Percentiles rank a stretch among this genome's conserved stretches.
Conservation (phyloP, 2,329 filamentous ascomycete genomes). For the Xylariales sp. region DNA sequence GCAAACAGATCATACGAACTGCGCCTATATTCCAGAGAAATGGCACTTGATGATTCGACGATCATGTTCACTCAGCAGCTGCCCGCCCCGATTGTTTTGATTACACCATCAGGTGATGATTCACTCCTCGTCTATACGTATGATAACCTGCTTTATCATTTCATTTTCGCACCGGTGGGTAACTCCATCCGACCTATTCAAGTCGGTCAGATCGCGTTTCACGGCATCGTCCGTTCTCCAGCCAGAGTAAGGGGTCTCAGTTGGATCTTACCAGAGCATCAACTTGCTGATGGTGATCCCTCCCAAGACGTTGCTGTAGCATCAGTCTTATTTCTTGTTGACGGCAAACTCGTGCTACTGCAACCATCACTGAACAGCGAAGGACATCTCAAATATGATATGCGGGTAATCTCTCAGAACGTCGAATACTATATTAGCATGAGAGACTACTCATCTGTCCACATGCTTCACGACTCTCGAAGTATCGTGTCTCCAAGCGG, state of each 20-base stretch:
- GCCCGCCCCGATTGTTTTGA: slow-evolving; percentile 81
- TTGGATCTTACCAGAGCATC: slow-evolving; percentile 91
- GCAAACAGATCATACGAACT: slow-evolving; percentile 76
- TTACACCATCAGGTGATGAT: slow-evolving; percentile 86
- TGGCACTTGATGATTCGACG: slow-evolving; percentile 67
- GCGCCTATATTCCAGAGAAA: slow-evolving; percentile 88
- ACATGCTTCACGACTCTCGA: slow-evolving; percentile 16
- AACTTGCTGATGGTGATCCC: slow-evolving; percentile 85
- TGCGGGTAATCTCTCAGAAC: slow-evolving; percentile 93
- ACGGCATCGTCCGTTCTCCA: slow-evolving; percentile 92
- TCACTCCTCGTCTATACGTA: slow-evolving; percentile 95
- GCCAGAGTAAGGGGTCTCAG: slow-evolving; percentile 88
- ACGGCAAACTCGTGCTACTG: slow-evolving; percentile 90
- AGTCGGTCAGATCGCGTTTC: slow-evolving; percentile 96
- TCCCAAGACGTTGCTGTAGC: slow-evolving; percentile 93
- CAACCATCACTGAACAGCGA: slow-evolving; percentile 80
- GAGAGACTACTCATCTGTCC: slow-evolving; percentile 68
- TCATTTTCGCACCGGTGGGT: slow-evolving; percentile 73
- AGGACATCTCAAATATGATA: slow-evolving; percentile 91
- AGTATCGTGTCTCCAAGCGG: slow-evolving; percentile 24
- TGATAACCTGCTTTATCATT: slow-evolving; percentile 94
- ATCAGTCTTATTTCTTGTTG: slow-evolving; percentile 92
- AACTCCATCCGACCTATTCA: slow-evolving; percentile 73
- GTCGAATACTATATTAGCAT: slow-evolving; percentile 94
- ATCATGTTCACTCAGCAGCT: slow-evolving; percentile 74